Evolutionary conservation across 306 rosid species (phyloP).

Genomic region (Begonia peltatifolia): DNA sequence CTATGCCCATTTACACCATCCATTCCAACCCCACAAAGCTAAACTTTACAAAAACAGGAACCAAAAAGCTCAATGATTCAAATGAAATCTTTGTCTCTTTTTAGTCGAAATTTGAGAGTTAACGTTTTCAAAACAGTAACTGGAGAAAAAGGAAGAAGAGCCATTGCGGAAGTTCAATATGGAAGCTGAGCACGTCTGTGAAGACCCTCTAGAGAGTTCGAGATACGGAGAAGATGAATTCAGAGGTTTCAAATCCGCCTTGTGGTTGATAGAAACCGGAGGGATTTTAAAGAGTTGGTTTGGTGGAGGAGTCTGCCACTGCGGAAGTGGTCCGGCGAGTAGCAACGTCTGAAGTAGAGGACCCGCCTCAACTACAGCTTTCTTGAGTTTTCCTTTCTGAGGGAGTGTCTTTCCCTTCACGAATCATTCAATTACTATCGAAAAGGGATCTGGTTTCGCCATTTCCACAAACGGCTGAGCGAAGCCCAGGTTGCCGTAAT

Average conservation of each 20-base stretch:
- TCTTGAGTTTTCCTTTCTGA: slow-evolving; percentile 43
- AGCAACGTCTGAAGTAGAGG: slow-evolving; percentile 46
- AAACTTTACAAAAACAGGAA: too few relatives aligned
- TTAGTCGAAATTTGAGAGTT: slow-evolving; percentile 14
- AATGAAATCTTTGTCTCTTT: slow-evolving; percentile 42
- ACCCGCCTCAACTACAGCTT: slow-evolving; percentile 55
- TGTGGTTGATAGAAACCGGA: slow-evolving; percentile 16
- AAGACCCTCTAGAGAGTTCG: slow-evolving; percentile 11
- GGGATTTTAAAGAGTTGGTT: slow-evolving; percentile 34
- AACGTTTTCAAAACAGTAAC: slow-evolving; percentile 10
- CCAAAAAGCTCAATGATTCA: background rate
- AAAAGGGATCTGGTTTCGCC: slow-evolving; percentile 21
- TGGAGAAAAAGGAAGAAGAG: slow-evolving; percentile 3
- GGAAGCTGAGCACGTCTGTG: slow-evolving; percentile 47
- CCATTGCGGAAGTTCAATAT: slow-evolving; percentile 28
- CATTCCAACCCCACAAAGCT: too few relatives aligned
- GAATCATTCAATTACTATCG: slow-evolving; percentile 22
- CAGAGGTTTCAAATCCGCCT: slow-evolving; percentile 7
- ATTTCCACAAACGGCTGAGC: too few relatives aligned
- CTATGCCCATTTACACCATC: too few relatives aligned
- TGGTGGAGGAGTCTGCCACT: slow-evolving; percentile 69
- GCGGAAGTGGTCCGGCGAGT: slow-evolving; percentile 57
- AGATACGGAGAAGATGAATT: slow-evolving; percentile 8
- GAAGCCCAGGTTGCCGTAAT: slow-evolving; percentile 1
- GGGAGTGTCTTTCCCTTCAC: slow-evolving; percentile 38